Conservation (phyloP, 495 filamentous ascomycete species). For the Endocarpon pusillum region DNA sequence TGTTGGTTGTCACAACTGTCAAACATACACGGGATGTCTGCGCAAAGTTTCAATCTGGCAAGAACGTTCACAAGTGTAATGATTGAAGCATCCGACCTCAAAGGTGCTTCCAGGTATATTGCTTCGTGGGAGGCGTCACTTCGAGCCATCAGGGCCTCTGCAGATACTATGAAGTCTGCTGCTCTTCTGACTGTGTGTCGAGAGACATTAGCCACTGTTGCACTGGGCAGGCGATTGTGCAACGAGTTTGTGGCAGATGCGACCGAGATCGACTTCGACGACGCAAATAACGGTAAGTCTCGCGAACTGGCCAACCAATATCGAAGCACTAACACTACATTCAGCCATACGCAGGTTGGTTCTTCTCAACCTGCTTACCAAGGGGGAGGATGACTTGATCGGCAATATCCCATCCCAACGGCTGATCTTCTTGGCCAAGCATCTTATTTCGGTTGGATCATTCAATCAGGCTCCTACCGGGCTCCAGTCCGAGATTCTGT, state of each 20-base stretch:
- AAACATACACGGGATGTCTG: conserved; percentile 14
- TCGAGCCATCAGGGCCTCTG: conserved; percentile 20
- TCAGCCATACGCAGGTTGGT: too few relatives aligned
- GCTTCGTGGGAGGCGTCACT: conserved; percentile 13
- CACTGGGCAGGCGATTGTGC: conserved; percentile 27
- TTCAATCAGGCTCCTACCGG: conserved; percentile 29
- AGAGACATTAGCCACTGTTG: conserved; percentile 19
- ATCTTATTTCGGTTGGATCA: conserved; percentile 42
- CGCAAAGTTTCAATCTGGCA: conserved; percentile 22
- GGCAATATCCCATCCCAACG: conserved; percentile 55
- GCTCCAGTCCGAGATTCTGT: conserved; percentile 34
- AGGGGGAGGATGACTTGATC: conserved; percentile 30
- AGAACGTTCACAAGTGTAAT: conserved; percentile 27
- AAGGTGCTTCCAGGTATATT: conserved; percentile 4
- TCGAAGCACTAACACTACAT: too few relatives aligned
- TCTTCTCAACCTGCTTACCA: conserved; percentile 40
- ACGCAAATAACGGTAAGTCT: conserved; percentile 22
- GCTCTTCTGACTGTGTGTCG: conserved; percentile 22
- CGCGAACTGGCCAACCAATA: too few relatives aligned
- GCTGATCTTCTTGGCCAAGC: conserved; percentile 64
- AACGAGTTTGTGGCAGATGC: conserved; percentile 44
- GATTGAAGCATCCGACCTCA: conserved; percentile 5
- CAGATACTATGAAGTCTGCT: conserved; percentile 24
- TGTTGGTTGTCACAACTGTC: conserved; percentile 24
- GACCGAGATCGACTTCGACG: conserved; percentile 31